Percentiles rank a stretch among this genome's conserved stretches.
phyloP scores from a whole-genome alignment of 805 yeast genomes.

The Kuraishia floccosa region DNA sequence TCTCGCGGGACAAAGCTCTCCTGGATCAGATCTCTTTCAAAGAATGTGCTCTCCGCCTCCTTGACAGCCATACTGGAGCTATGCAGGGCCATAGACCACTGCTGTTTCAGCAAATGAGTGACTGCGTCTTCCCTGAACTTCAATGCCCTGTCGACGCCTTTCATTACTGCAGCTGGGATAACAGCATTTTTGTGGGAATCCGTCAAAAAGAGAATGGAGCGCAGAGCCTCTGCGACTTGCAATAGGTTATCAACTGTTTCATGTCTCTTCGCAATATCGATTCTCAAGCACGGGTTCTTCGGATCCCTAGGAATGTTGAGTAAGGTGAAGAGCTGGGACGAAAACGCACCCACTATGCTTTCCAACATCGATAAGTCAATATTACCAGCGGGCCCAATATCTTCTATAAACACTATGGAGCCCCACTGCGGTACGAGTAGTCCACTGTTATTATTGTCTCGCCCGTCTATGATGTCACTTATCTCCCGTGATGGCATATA shows the following conservation, averaged over 20 bases:
- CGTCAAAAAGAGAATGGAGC: not conserved
- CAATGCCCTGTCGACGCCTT: not conserved
- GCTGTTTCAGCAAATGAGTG: not conserved
- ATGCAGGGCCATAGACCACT: not conserved
- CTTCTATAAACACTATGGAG: no score
- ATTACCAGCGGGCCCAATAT: no score
- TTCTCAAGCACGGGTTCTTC: constrained; percentile 37
- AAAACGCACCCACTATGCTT: constrained; percentile 34
- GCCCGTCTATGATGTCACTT: no score
- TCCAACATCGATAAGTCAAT: no score
- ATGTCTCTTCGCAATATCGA: constrained; percentile 23
- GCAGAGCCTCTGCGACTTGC: constrained; percentile 1
- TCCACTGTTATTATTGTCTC: not conserved
- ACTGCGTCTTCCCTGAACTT: not conserved
- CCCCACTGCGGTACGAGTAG: not conserved
- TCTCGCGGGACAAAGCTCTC: not conserved
- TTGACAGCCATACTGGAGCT: not conserved
- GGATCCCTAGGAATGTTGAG: constrained; percentile 50
- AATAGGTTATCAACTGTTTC: constrained; percentile 3
- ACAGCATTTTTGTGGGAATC: no score
- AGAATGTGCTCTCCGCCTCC: not conserved
- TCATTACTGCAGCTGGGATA: not conserved
- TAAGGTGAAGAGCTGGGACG: constrained; percentile 51
- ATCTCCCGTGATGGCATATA: no score
- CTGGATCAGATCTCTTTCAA: not conserved